Base-by-base conservation (phyloP, 2,329 filamentous ascomycete species). In the Scolecobasidium constrictum region DNA sequence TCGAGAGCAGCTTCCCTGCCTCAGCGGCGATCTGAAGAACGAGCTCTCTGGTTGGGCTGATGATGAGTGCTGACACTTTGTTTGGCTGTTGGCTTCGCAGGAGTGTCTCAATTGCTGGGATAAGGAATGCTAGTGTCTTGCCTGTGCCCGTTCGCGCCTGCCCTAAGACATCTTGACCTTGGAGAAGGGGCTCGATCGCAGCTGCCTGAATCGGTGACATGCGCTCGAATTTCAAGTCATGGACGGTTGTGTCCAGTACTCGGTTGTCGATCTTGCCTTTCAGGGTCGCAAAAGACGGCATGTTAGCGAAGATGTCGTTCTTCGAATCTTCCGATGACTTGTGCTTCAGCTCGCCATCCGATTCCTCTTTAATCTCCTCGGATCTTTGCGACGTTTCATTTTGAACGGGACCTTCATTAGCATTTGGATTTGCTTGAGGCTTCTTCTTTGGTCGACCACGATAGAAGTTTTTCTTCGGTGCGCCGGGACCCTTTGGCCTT, bases 21-120 rank as follows among this genome's bases (percentile, higher is more conserved):
- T 65, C 59, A 46, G 65, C 64, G n/a, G 66, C 66, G 44, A 71
- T 71, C 48, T 71, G 68, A 45, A 68, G 75, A 3, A 76, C 76
- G 48, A 80, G 58, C 53, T 80, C 76, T 51, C 76, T 67, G 15
- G 76, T 80, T 2, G 76, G 76, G 0, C 76, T 79, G 38, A 80
- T 72, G 60, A 68, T 62, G 45, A 69, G 54, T 38, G 68, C 65
- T n/a, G 55, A 62, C 42, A 67, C 64, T 46, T 65, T 59, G 36
- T 61, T 64, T 12, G 54, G 56, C 44, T 47, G 49, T 21, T 59
- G 56, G 16, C 52, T 53, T 15, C 52, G 47, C 3, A 71, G 53
- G 4, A 71, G 55, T 28, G 63, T 63, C 49, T 71, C 67, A 23
- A 71, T 55, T 2, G 66, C 62, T 4, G 68, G 68, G 2, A 69